phyloP scores from a whole-genome alignment of 768 basidiomycete genomes.

The Agaricus sinodeliciosus region DNA sequence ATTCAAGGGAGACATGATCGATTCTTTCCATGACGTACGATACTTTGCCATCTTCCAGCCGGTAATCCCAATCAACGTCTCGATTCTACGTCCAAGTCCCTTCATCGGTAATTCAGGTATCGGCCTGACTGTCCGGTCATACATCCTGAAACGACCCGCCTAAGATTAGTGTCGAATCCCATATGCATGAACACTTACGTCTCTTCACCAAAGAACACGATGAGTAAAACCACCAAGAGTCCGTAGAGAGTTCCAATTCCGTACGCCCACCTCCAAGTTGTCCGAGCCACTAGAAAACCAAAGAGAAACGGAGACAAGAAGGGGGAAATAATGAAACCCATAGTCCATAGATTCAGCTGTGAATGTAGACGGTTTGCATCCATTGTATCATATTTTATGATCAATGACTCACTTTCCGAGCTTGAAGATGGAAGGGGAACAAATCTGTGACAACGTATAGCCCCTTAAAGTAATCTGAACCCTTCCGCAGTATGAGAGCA shows the following conservation, averaged over 20 bases:
- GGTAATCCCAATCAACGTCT: constrained; percentile 48
- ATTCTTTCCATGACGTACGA: background rate
- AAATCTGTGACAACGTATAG: constrained; percentile 57
- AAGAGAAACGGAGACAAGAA: constrained; percentile 61
- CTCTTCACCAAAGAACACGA: constrained; percentile 58
- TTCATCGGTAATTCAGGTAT: constrained; percentile 29
- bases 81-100: constrained; percentile 38
- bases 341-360: constrained; percentile 50
- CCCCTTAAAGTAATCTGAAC: constrained; percentile 28
- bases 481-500: background rate
- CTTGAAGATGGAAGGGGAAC: constrained; percentile 66
- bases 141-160: constrained; percentile 32
- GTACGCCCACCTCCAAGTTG: constrained; percentile 61
- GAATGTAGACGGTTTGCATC: background rate
- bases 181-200: constrained; percentile 41
- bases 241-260: constrained; percentile 61
- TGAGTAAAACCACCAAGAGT: constrained; percentile 46
- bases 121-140: constrained; percentile 42
- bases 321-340: constrained; percentile 59
- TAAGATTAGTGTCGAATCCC: constrained; percentile 31
- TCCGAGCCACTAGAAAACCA: constrained; percentile 59
- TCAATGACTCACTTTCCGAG: constrained; percentile 41
- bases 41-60: constrained; percentile 37
- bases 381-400: background rate
- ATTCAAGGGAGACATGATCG: constrained; percentile 28